These are phyloP conservation scores for Tetrapisispora namnaoensis DNA, from an alignment of 805 yeast genomes.

Conservation along the genomic window DNA sequence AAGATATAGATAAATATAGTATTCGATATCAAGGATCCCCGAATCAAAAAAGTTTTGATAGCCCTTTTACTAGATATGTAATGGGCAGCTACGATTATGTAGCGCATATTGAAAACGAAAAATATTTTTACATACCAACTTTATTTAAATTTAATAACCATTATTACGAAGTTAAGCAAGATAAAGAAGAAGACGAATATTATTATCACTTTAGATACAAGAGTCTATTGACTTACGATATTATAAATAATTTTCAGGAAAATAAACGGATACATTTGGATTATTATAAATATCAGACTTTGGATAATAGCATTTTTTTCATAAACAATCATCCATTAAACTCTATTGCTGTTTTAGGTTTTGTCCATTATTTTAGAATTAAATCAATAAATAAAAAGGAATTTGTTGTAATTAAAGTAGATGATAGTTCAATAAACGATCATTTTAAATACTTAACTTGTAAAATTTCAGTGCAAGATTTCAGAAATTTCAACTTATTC, in stretches of 20 bases:
- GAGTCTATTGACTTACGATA: constrained; percentile 7
- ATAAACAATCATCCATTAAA: constrained; percentile 37
- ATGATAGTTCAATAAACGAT: constrained; percentile 14
- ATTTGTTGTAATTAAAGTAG: constrained; percentile 15
- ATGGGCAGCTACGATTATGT: constrained; percentile 15
- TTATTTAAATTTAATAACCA: constrained; percentile 5
- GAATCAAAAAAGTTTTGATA: background rate
- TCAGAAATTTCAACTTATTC: constrained; percentile 17
- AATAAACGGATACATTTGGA: constrained; percentile 5
- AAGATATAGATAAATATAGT: too few relatives aligned
- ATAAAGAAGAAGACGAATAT: background rate
- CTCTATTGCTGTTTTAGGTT: constrained; percentile 30
- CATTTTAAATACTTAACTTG: constrained; percentile 14
- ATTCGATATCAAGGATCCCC: background rate
- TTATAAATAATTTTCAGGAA: constrained; percentile 3
- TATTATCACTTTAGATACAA: constrained; percentile 1
- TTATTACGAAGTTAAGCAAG: background rate
- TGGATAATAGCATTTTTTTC: constrained; percentile 18
- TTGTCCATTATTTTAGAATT: constrained; percentile 24
- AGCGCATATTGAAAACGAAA: constrained; percentile 8
- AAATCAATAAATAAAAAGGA: constrained; percentile 11
- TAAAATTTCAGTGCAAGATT: constrained; percentile 15
- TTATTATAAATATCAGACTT: constrained; percentile 5
- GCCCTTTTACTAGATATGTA: background rate
- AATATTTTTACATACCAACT: constrained; percentile 3